Conservation (phyloP, 768 basidiomycete genomes). For the Naganishia friedmannii region DNA sequence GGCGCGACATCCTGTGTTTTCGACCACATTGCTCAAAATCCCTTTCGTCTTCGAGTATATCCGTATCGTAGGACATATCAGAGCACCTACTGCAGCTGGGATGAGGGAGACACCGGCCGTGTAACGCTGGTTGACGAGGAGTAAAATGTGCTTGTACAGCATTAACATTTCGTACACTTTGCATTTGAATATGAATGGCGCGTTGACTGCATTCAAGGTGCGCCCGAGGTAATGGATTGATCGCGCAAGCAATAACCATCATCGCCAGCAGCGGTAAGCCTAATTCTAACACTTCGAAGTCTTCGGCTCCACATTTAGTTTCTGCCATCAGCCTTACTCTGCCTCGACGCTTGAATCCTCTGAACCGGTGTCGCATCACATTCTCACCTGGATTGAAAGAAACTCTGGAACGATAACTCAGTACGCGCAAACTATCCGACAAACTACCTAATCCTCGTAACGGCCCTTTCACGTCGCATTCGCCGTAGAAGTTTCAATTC, state of each 20-base stretch:
- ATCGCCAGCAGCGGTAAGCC: constrained; percentile 2
- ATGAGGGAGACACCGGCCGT: no score
- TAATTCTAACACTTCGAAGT: not conserved
- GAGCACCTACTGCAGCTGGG: no score
- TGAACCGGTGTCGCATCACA: not conserved
- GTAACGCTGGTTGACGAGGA: no score
- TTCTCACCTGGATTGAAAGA: not conserved
- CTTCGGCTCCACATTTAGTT: not conserved
- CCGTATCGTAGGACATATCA: no score
- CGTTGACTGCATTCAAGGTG: not conserved
- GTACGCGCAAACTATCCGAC: not conserved
- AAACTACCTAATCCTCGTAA: not conserved
- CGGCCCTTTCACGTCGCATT: constrained; percentile 11
- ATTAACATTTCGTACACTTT: not conserved
- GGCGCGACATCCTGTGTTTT: no score
- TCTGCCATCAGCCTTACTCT: not conserved
- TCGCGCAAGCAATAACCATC: constrained; percentile 5
- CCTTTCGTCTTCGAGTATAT: not conserved
- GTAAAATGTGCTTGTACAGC: not conserved
- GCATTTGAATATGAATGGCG: no score
- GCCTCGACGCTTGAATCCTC: not conserved
- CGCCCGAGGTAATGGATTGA: not conserved
- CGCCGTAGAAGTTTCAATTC: not conserved
- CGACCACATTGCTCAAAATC: no score
- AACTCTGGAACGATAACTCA: not conserved